Base-by-base conservation (phyloP, 129 eudicot genomes). In the Helichrysum umbraculigerum region DNA sequence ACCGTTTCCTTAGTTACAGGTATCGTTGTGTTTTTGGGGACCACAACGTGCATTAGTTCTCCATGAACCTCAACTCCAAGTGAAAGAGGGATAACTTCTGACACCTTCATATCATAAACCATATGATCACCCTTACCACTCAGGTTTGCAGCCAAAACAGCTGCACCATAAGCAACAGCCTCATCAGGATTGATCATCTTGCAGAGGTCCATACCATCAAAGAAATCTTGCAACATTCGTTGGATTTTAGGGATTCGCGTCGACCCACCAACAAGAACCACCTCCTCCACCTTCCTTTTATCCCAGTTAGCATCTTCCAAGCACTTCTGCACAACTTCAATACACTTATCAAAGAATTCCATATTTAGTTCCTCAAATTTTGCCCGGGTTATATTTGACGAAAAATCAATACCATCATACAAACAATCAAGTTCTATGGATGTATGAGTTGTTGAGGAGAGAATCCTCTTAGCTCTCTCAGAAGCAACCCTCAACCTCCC, bases 281-380 rank as follows among this genome's bases (percentile, higher is more conserved):
- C 60, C 9, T 54, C 60, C n/a, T 17, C 9, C 21, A 54, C 60
- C 7, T 16, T n/a, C 21, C 22, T 54, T 54, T n/a, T 54, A 22
- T 16, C 60, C 60, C 60, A 54, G n/a, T 54, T 54, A 8, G 20
- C 60, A 17, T 54, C 60, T 15, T 54, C 60, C 60, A 54, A 5
- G 9, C 60, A 54, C 60, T 5, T 54, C n/a, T 54, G 60, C 9
- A 54, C 60, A 54, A 19, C 21, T 54, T 17, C 60, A 9, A 54
- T 54, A 54, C 60, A 54, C 35, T 41, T 68, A 21, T 71, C 17
- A 28, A 51, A 51, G 25, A 51, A 71, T 6, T 71, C 75, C 63
- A 51, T 71, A n/a, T 71, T 71, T 9, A 71, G 44, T 42, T 71
- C 50, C 64, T 71, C 75, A 71, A 71, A 71, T 71, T 71, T 71